phyloP scores from a whole-genome alignment of 148 eudicot species.

The Rheum nobile region DNA sequence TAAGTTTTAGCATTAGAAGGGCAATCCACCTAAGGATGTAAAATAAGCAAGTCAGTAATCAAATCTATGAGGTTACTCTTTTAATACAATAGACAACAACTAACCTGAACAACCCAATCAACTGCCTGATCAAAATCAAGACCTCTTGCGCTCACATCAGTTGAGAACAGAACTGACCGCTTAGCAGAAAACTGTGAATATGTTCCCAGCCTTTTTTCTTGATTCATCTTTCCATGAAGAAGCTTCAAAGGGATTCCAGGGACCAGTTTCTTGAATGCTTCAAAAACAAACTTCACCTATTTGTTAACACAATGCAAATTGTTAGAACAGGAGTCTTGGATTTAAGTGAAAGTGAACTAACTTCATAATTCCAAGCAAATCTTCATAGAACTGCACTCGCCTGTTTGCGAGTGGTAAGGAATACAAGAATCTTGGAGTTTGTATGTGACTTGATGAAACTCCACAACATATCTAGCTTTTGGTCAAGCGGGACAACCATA shows the following conservation, averaged over 20 bases:
- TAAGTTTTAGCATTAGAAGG: conserved; percentile 74
- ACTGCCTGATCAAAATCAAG: conserved; percentile 85
- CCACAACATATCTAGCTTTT: conserved; percentile 85
- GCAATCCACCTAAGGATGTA: conserved; percentile 66
- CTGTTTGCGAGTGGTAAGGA: conserved; percentile 90
- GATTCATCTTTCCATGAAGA: conserved; percentile 95
- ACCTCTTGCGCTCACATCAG: conserved; percentile 91
- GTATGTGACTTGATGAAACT: conserved; percentile 81
- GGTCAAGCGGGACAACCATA: conserved; percentile 61
- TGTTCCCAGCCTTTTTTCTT: conserved; percentile 62
- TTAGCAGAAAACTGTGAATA: conserved; percentile 66
- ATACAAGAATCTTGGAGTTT: conserved; percentile 73
- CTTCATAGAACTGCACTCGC: conserved; percentile 16
- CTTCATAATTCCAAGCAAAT: background rate
- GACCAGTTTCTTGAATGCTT: conserved; percentile 82
- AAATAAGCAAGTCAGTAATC: conserved; percentile 4
- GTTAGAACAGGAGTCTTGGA: background rate
- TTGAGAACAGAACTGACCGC: conserved; percentile 59
- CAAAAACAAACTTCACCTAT: conserved; percentile 77
- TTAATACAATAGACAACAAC: conserved; percentile 4
- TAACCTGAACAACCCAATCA: conserved; percentile 98
- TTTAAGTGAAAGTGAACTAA: background rate
- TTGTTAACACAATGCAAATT: conserved; percentile 1
- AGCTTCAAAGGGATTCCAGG: conserved; percentile 86
- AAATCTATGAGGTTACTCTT: background rate